Evolutionary conservation across 345 rosid species (phyloP), one percentile per base, ranked within the genome.

Genomic region (Sisymbrium irio): DNA sequence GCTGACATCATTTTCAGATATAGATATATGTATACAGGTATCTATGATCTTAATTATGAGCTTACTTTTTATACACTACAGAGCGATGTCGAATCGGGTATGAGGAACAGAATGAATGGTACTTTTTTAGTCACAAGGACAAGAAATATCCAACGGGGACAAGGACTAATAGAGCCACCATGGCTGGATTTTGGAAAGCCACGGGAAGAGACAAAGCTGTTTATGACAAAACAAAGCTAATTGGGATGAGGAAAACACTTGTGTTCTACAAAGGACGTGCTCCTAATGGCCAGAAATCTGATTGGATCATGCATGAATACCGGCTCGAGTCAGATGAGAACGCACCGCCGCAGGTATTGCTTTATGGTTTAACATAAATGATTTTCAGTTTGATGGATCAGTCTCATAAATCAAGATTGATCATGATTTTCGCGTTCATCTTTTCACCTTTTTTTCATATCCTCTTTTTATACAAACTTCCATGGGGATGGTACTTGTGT

Each of bases 241-340:
- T 93, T 56, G 98, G 98, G 7, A 91, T 93, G 98, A 85, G 98
- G 79, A 93, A 93, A 81, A 93, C 98, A 17, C 93, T 93, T 46
- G 98, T 93, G 6, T 93, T 91, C 87, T 93, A 93, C 86, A 85
- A 85, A 83, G 98, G 98, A 74, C 85, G 98, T 83, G 98, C 98
- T 32, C 98, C 98, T 2, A 91, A 89, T 82, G 98, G 98, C 1
- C 91, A 84, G 65, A 93, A 93, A 84, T 73, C 82, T 2, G 94
- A 93, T 51, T 93, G 98, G 98, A 93, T 93, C 76, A 91, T 93
- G 91, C 98, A 93, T 67, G 98, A 93, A 57, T 93, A 93, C 54
- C 69, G 98, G 67, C 98, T 91, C 66, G 98, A 93, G 76, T 85
- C 94, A 6, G 91, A 93, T 39, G 93, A 91, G 67, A 89, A 91